These are phyloP conservation scores for Diaporthe sp. DNA, from an alignment of 2,329 filamentous ascomycete genomes.

Conservation along the genomic window DNA sequence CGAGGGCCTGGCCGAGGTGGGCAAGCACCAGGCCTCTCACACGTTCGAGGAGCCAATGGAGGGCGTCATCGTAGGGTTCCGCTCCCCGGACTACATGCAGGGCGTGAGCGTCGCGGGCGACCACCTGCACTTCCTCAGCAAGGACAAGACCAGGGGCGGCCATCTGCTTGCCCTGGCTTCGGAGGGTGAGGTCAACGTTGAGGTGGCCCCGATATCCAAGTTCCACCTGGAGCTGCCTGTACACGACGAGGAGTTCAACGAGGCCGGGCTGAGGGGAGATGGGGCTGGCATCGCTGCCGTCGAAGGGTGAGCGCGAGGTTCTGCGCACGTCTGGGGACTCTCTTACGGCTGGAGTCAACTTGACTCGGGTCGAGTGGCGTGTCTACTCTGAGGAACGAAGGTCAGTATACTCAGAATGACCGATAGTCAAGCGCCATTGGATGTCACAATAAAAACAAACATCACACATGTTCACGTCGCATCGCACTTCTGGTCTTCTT, in stretches of 20 bases:
- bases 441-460: neutral
- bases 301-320: constrained; percentile 41
- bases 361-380: neutral
- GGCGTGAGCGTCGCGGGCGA: constrained; percentile 48
- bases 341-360: neutral
- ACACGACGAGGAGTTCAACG: constrained; percentile 46
- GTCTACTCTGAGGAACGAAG: neutral
- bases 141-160: constrained; percentile 44
- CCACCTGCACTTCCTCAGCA: constrained; percentile 48
- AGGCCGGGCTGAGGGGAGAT: constrained; percentile 43
- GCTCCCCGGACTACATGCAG: constrained; percentile 45
- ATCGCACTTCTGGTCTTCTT: neutral
- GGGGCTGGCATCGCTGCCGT: constrained; percentile 43
- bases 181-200: constrained; percentile 44
- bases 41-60: constrained; percentile 40
- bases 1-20: constrained; percentile 44
- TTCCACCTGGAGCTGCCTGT: constrained; percentile 46
- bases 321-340: neutral
- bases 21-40: constrained; percentile 42
- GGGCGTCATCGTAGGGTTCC: constrained; percentile 47
- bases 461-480: constrained; percentile 1
- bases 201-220: constrained; percentile 42
- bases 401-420: neutral
- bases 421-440: neutral
- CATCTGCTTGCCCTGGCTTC: constrained; percentile 45